These are phyloP conservation scores for Naganishia sp. DNA, from an alignment of 1,284 basidiomycete species.

Conservation along the genomic window DNA sequence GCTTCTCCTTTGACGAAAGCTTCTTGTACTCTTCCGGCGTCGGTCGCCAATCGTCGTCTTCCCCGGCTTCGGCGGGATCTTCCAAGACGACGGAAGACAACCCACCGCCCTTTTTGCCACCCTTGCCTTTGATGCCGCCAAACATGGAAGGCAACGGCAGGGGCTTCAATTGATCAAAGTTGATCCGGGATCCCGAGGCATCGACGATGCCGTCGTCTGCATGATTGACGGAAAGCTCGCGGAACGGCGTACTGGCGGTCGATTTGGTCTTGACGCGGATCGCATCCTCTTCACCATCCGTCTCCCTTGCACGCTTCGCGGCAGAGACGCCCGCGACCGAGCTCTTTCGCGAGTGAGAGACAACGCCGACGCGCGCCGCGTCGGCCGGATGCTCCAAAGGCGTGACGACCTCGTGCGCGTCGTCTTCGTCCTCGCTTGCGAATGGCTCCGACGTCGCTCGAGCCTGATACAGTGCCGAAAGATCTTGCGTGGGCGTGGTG, in stretches of 20 bases:
- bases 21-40: conserved; percentile 91
- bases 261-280: conserved; percentile 1
- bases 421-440: conserved; percentile 22
- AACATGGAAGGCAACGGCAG: conserved; percentile 50
- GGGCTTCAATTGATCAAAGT: conserved; percentile 25
- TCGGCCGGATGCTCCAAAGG: neutral
- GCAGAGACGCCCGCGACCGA: neutral
- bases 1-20: conserved; percentile 92
- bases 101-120: conserved; percentile 55
- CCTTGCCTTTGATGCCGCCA: conserved; percentile 52
- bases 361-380: conserved; percentile 1
- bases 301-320: conserved; percentile 8
- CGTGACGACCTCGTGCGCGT: conserved; percentile 22
- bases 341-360: conserved; percentile 6
- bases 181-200: conserved; percentile 13
- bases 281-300: neutral
- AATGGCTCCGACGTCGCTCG: neutral
- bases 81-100: conserved; percentile 53
- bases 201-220: neutral
- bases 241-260: conserved; percentile 6
- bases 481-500: neutral
- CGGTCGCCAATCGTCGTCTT: conserved; percentile 55
- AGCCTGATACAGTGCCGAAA: conserved; percentile 3
- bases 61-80: conserved; percentile 52
- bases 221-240: conserved; percentile 21